A percentile compares a stretch with the other conserved stretches of the same genome.
phyloP scores from a whole-genome alignment of 176 grass and related monocot genomes.

The Zea luxurians region DNA sequence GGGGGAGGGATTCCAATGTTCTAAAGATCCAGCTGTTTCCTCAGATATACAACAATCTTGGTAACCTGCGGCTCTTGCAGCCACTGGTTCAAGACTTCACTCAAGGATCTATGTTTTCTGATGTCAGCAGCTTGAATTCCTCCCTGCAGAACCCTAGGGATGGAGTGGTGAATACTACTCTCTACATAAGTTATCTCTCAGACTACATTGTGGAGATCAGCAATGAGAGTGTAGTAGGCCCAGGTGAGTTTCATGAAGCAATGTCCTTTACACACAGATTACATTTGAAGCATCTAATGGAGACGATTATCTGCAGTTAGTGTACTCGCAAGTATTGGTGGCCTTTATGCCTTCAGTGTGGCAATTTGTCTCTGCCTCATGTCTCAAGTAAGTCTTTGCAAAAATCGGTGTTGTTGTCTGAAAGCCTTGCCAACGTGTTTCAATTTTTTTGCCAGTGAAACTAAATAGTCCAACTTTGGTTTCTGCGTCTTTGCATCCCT shows the following conservation, averaged over 20 bases:
- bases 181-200: conserved; percentile 84
- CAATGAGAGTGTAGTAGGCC: conserved; percentile 69
- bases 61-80: conserved; percentile 73
- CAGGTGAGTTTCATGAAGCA: conserved; percentile 52
- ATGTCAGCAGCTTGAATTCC: conserved; percentile 61
- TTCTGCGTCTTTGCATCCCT: conserved; percentile 11
- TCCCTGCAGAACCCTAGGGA: conserved; percentile 65
- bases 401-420: neutral
- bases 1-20: conserved; percentile 71
- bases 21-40: conserved; percentile 93
- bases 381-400: conserved; percentile 73
- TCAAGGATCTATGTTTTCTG: conserved; percentile 65
- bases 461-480: neutral
- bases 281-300: conserved; percentile 36
- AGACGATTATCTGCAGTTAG: conserved; percentile 58
- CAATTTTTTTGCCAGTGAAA: neutral
- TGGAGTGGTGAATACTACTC: conserved; percentile 82
- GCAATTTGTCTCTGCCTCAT: conserved; percentile 77
- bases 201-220: conserved; percentile 91
- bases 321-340: conserved; percentile 80
- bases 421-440: conserved; percentile 3
- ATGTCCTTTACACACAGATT: neutral
- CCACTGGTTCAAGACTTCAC: conserved; percentile 89
- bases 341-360: conserved; percentile 80
- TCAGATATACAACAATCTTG: conserved; percentile 65